A percentile compares a stretch with the other conserved stretches of the same genome.
These are phyloP conservation scores for Balakata baccata DNA, from an alignment of 345 rosid genomes.

Conservation along the genomic window DNA sequence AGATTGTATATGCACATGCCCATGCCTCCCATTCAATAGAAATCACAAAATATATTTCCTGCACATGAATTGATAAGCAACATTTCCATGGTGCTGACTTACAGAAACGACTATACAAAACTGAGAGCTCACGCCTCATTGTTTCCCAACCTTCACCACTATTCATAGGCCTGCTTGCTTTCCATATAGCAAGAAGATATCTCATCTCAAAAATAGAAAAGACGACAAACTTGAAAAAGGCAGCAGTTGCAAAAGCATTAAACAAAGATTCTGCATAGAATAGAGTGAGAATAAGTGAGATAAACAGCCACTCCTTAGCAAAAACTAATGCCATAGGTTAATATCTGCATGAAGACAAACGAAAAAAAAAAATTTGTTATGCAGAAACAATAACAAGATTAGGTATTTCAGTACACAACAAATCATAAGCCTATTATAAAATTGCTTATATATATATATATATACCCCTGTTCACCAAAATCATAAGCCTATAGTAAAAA, in stretches of 20 bases:
- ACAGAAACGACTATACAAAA: slow-evolving; percentile 97
- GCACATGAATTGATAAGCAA: slow-evolving; percentile 1
- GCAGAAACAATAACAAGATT: slow-evolving; percentile 1
- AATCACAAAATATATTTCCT: not conserved
- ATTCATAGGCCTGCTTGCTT: slow-evolving; percentile 84
- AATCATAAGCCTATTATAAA: not conserved
- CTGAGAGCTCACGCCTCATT: slow-evolving; percentile 94
- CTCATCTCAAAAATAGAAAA: slow-evolving; percentile 99
- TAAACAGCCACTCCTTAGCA: slow-evolving; percentile 4
- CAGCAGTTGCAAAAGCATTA: slow-evolving; percentile 97
- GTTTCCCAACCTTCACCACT: slow-evolving; percentile 97
- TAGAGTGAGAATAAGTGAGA: slow-evolving; percentile 20
- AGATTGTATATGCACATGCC: not conserved
- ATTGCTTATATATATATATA: not conserved
- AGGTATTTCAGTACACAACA: not conserved
- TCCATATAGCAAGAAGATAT: slow-evolving; percentile 96
- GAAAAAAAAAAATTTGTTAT: not conserved
- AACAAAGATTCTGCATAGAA: slow-evolving; percentile 76
- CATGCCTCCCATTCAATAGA: not conserved
- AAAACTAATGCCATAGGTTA: slow-evolving; percentile 2
- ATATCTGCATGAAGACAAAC: not conserved
- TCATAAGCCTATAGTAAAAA: not conserved
- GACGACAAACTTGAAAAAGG: slow-evolving; percentile 97
- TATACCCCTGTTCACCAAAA: not conserved
- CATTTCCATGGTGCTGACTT: slow-evolving; percentile 34